Percentiles rank a stretch among this genome's conserved stretches.
These are phyloP conservation scores for Lobosporangium transversale DNA, from an alignment of 192 early-diverging fungal genomes.

Conservation along the genomic window DNA sequence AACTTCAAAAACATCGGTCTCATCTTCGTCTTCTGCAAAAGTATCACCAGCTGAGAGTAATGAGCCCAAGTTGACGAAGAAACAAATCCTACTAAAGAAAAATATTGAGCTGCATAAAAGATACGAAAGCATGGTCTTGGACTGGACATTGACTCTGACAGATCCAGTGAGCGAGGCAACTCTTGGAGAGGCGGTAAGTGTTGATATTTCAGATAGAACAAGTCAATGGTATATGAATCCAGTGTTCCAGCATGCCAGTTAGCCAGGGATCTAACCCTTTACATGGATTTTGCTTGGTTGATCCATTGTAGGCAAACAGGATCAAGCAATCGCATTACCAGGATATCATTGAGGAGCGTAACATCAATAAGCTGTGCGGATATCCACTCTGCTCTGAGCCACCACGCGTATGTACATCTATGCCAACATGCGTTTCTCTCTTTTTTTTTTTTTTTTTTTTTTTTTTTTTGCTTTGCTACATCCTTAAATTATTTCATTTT, in stretches of 20 bases:
- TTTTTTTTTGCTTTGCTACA: neutral
- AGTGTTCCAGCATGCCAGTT: too few species aligned
- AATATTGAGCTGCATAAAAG: conserved; percentile 41
- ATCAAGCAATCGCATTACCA: conserved; percentile 73
- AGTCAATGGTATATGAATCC: too few species aligned
- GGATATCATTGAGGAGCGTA: conserved; percentile 79
- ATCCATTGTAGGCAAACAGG: conserved; percentile 60
- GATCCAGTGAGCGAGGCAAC: conserved; percentile 52
- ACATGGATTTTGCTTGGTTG: neutral
- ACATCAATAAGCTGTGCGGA: conserved; percentile 75
- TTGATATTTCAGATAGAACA: too few species aligned
- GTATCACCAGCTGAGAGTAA: neutral
- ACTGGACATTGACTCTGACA: conserved; percentile 59
- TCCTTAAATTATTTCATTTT: neutral
- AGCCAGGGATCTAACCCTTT: too few species aligned
- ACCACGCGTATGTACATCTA: conserved; percentile 54
- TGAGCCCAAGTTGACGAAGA: conserved; percentile 11
- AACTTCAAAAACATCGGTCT: neutral
- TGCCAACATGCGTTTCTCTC: neutral
- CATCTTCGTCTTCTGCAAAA: neutral
- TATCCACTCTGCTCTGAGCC: conserved; percentile 81
- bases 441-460: neutral
- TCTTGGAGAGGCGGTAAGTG: conserved; percentile 57
- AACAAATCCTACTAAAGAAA: conserved; percentile 33
- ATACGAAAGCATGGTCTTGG: conserved; percentile 54